Base-by-base conservation (phyloP, 2,329 filamentous ascomycete species). In the Neonectria neomacrospora region DNA sequence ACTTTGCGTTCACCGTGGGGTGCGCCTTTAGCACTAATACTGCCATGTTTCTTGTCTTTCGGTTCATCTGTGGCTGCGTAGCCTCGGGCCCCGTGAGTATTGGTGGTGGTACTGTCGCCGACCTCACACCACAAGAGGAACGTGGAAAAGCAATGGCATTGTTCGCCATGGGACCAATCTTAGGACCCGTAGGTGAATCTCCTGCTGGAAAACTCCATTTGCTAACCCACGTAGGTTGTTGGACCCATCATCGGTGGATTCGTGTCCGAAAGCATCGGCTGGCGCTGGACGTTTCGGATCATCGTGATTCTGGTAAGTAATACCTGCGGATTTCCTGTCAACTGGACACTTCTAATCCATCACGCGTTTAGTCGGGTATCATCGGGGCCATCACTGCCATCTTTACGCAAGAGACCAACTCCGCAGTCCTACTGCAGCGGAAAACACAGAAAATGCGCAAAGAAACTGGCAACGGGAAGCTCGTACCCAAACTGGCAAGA, bases 121-220 rank as follows among this genome's bases (percentile, higher is more conserved):
- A 71, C 4, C 3, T 69, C 10, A 64, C 58, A 4, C 22, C 51
- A 2, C 58, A 54, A 10, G 42, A 68, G 3, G 41, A 71, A 14
- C 81, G 89, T 42, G 89, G 87, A 8, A 84, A 83, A 3, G 89
- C 88, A 1, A 88, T 91, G 75, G 85, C 88, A 0, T 81, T 85
- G 0, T 91, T 90, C 71, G 83, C 85, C 1, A 81, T 88, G 75
- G 85, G 87, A 0, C 86, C 90, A 0, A 81, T 89, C 3, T 82
- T 85, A 2, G 87, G 87, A 0, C 86, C 87, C 0, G 80, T 81
- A 34, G 18, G 61, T 63, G 0, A n/a, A 7, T n/a, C 3, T 8
- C 22, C 63, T n/a, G 64, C 16, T 8, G 5, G 14, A 5, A 0
- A 9, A 18, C 2, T n/a, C 2, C 23, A 26, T 3, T 28, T 9